Percentiles rank a stretch among this genome's conserved stretches.
phyloP scores from a whole-genome alignment of 1,139 yeast species.

The Yamadazyma triangularis region DNA sequence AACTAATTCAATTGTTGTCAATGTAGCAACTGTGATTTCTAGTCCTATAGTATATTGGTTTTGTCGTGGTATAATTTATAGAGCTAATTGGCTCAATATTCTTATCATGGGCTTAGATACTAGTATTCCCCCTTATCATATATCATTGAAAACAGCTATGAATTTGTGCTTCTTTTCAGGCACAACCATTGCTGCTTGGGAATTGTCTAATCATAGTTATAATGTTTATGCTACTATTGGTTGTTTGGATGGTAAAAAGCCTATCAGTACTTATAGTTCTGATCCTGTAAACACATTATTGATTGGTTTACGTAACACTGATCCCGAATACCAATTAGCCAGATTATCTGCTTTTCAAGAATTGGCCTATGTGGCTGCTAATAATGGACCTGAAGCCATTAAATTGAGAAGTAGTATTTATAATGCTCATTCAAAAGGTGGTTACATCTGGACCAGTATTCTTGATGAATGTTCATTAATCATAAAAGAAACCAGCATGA shows the following conservation, averaged over 20 bases:
- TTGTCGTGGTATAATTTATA: conserved; percentile 44
- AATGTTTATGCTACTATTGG: conserved; percentile 78
- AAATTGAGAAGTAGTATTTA: conserved; percentile 53
- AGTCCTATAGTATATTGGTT: conserved; percentile 48
- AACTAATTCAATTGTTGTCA: conserved; percentile 33
- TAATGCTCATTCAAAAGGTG: conserved; percentile 42
- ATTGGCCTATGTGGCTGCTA: conserved; percentile 55
- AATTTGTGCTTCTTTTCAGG: conserved; percentile 36
- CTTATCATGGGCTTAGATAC: conserved; percentile 34
- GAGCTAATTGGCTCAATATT: conserved; percentile 21
- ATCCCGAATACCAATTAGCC: conserved; percentile 48
- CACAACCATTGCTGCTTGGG: conserved; percentile 50
- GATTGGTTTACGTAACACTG: conserved; percentile 57
- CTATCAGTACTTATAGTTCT: conserved; percentile 61
- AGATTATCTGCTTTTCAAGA: conserved; percentile 73
- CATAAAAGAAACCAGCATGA: conserved; percentile 41
- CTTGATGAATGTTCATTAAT: conserved; percentile 57
- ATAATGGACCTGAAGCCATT: conserved; percentile 36
- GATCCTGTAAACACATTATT: conserved; percentile 74
- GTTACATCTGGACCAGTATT: conserved; percentile 53
- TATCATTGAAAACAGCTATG: conserved; percentile 33
- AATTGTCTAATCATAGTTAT: conserved; percentile 57
- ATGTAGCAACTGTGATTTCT: conserved; percentile 21
- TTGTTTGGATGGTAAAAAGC: conserved; percentile 70
- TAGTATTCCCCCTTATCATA: conserved; percentile 25